A percentile compares a stretch with the other conserved stretches of the same genome.
Conservation (phyloP, 1,139 yeast species). For the Sugiyamaella castrensis region DNA sequence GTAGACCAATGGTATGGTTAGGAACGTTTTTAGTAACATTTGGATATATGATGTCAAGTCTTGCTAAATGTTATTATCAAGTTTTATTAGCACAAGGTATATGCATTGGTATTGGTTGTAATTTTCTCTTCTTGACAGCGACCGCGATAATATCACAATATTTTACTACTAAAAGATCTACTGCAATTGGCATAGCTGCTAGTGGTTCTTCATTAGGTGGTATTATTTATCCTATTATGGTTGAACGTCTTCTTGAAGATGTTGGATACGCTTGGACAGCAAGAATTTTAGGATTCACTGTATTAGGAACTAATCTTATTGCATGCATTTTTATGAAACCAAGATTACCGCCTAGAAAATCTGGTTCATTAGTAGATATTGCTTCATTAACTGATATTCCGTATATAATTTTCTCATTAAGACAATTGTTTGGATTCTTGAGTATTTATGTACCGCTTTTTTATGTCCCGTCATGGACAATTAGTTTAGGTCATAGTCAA, state of each 20-base stretch:
- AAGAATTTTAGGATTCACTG: constrained; percentile 33
- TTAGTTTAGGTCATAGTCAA: constrained; percentile 23
- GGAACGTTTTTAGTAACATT: constrained; percentile 48
- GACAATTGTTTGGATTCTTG: constrained; percentile 31
- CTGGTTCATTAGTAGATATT: constrained; percentile 29
- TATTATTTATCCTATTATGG: constrained; percentile 34
- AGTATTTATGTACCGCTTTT: constrained; percentile 37
- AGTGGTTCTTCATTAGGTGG: constrained; percentile 55
- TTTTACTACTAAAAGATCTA: constrained; percentile 51
- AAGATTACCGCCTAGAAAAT: constrained; percentile 32
- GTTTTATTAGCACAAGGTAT: constrained; percentile 57
- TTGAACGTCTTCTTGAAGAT: constrained; percentile 28
- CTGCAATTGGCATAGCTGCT: constrained; percentile 55
- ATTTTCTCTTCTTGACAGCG: constrained; percentile 33
- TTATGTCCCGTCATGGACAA: constrained; percentile 34
- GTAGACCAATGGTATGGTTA: constrained; percentile 32
- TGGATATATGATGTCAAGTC: constrained; percentile 55
- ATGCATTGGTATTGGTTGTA: constrained; percentile 53
- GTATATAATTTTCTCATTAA: constrained; percentile 31
- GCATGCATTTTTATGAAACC: constrained; percentile 26
- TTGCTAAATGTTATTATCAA: constrained; percentile 50
- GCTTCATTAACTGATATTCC: constrained; percentile 32
- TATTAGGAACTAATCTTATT: constrained; percentile 25
- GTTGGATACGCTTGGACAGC: constrained; percentile 38
- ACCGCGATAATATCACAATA: constrained; percentile 43